Percentiles rank a stretch among this genome's conserved stretches.
phyloP scores from a whole-genome alignment of 1,284 basidiomycete species.

The Golubevia pallescens region DNA sequence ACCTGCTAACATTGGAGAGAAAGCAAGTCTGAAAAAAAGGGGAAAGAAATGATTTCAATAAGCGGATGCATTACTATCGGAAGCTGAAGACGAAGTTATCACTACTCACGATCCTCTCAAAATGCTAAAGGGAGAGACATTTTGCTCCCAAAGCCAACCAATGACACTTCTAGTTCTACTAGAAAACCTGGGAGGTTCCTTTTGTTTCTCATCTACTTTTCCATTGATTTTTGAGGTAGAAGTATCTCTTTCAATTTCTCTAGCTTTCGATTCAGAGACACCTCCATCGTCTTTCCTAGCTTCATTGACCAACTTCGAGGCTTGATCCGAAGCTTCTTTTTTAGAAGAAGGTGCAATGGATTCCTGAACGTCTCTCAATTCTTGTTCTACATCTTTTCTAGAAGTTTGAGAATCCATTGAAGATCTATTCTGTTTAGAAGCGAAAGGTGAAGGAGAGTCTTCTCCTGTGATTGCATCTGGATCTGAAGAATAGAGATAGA shows the following conservation, averaged over 20 bases:
- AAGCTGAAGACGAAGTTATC: conserved; percentile 41
- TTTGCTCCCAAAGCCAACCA: conserved; percentile 55
- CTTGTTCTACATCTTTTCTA: too few species aligned
- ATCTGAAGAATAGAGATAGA: too few species aligned
- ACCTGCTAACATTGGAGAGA: conserved; percentile 33
- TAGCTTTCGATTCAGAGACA: background rate
- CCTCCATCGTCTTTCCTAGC: background rate
- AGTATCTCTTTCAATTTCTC: background rate
- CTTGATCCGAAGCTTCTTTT: background rate
- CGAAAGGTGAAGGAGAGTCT: too few species aligned
- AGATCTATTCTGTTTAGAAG: too few species aligned
- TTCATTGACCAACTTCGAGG: background rate
- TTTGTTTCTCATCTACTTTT: background rate
- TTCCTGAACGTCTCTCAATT: too few species aligned
- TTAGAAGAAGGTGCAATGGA: too few species aligned
- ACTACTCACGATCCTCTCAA: conserved; percentile 18
- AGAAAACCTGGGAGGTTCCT: conserved; percentile 18
- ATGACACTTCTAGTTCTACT: conserved; percentile 18
- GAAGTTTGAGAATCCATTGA: too few species aligned
- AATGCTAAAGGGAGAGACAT: conserved; percentile 51
- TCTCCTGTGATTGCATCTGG: too few species aligned
- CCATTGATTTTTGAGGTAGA: background rate
- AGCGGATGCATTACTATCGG: too few species aligned
- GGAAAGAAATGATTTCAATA: too few species aligned
- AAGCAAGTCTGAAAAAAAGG: too few species aligned